Evolutionary conservation across 441 rosid species (phyloP).

Genomic region (Euphorbia corollata): DNA sequence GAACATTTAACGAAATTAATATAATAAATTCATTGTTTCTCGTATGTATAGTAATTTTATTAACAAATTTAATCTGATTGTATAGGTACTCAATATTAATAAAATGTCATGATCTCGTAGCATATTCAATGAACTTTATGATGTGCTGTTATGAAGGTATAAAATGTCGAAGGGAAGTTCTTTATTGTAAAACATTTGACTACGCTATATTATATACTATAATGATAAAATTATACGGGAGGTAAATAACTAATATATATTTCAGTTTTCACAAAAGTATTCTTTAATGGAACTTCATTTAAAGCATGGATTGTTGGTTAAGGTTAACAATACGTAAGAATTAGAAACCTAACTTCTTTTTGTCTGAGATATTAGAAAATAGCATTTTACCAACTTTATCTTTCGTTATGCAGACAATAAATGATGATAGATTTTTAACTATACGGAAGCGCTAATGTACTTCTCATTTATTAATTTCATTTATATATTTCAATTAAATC

Average conservation of each 20-base stretch:
- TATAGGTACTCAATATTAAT: too few species aligned
- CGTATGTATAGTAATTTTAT: too few species aligned
- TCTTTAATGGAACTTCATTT: too few species aligned
- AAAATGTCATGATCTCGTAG: neutral
- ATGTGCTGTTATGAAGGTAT: neutral
- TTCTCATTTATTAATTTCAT: too few species aligned
- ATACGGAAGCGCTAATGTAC: neutral
- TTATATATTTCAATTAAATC: too few species aligned
- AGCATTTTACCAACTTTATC: neutral
- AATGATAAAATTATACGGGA: neutral
- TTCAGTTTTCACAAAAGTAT: neutral
- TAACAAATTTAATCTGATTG: neutral
- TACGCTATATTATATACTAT: neutral
- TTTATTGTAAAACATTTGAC: neutral
- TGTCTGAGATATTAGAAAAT: neutral
- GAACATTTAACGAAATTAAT: too few species aligned
- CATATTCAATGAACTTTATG: neutral
- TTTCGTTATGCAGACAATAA: neutral
- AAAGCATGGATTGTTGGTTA: too few species aligned
- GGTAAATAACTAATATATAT: neutral
- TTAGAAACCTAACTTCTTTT: neutral
- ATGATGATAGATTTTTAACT: neutral
- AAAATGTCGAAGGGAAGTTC: neutral
- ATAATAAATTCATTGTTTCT: too few species aligned
- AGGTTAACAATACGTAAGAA: neutral